Percentiles rank a stretch among this genome's conserved stretches.
These are phyloP conservation scores for Lichtheimia ornata DNA, from an alignment of 371 early-diverging fungal genomes.

Conservation along the genomic window DNA sequence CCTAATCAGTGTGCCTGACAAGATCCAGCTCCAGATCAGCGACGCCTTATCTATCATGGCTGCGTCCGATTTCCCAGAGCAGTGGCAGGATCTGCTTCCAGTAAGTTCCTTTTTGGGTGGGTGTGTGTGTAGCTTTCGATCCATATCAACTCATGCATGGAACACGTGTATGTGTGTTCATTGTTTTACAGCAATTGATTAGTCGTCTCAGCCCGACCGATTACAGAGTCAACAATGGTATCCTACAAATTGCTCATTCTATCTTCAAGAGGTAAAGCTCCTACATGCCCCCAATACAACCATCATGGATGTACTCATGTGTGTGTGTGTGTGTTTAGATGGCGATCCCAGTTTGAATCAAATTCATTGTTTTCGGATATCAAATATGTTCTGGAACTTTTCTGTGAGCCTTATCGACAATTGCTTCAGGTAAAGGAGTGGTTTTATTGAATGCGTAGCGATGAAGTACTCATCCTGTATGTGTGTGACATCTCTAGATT, in stretches of 20 bases:
- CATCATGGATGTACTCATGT: background rate
- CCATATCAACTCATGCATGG: background rate
- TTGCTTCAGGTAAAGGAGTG: slow-evolving; percentile 67
- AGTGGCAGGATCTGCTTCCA: slow-evolving; percentile 84
- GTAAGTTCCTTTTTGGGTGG: slow-evolving; percentile 39
- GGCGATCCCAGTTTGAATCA: slow-evolving; percentile 82
- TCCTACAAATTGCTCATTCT: slow-evolving; percentile 91
- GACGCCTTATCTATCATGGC: slow-evolving; percentile 93
- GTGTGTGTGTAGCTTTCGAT: no score
- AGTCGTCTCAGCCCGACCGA: slow-evolving; percentile 77
- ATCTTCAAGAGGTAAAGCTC: slow-evolving; percentile 83
- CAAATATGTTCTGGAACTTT: slow-evolving; percentile 86
- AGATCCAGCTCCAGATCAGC: slow-evolving; percentile 86
- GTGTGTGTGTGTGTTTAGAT: slow-evolving; percentile 45
- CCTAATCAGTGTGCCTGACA: slow-evolving; percentile 80
- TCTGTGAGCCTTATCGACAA: slow-evolving; percentile 79
- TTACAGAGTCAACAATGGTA: slow-evolving; percentile 82
- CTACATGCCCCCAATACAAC: no score
- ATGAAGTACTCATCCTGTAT: background rate
- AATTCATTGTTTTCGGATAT: slow-evolving; percentile 85
- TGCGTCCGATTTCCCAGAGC: slow-evolving; percentile 85
- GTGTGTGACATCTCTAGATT: slow-evolving; percentile 42
- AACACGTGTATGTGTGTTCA: background rate
- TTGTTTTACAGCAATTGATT: slow-evolving; percentile 64
- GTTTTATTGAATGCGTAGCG: background rate